phyloP scores from a whole-genome alignment of 2,329 filamentous ascomycete species.

The Hortaea werneckii region DNA sequence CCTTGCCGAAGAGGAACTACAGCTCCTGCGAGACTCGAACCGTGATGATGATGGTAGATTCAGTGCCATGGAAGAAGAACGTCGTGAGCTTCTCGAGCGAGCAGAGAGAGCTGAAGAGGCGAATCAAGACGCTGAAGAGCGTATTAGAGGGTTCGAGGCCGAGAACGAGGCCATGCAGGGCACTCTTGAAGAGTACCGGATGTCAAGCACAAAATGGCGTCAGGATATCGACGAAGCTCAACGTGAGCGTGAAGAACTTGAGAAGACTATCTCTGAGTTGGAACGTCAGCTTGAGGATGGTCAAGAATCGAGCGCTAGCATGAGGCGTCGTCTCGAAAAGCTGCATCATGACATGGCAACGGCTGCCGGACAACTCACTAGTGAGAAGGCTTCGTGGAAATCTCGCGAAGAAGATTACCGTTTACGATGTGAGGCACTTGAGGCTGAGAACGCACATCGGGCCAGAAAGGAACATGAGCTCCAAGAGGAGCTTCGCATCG shows the following conservation, averaged over 20 bases:
- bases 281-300: constrained; percentile 75
- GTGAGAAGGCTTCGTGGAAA: constrained; percentile 70
- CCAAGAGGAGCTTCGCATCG: constrained; percentile 36
- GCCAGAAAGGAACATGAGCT: constrained; percentile 34
- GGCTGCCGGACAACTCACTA: constrained; percentile 67
- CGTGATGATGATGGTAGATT: constrained; percentile 34
- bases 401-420: constrained; percentile 54
- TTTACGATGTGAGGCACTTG: constrained; percentile 44
- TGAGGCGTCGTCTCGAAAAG: constrained; percentile 73
- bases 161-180: constrained; percentile 53
- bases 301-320: constrained; percentile 46
- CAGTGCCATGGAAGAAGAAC: constrained; percentile 33
- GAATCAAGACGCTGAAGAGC: constrained; percentile 19
- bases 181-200: constrained; percentile 54
- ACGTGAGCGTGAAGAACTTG: constrained; percentile 58
- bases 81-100: constrained; percentile 29
- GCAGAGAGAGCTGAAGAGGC: constrained; percentile 26
- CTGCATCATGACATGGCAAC: constrained; percentile 79
- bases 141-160: constrained; percentile 35
- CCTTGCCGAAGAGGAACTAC: constrained; percentile 40
- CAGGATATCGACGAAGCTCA: constrained; percentile 47
- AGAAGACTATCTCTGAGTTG: constrained; percentile 52
- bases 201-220: constrained; percentile 49
- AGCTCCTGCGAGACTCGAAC: constrained; percentile 33
- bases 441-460: constrained; percentile 40